Evolutionary conservation across 208 protist species (phyloP), one percentile per base, ranked within the genome.

Genomic region (Trypanosoma scelopori): DNA sequence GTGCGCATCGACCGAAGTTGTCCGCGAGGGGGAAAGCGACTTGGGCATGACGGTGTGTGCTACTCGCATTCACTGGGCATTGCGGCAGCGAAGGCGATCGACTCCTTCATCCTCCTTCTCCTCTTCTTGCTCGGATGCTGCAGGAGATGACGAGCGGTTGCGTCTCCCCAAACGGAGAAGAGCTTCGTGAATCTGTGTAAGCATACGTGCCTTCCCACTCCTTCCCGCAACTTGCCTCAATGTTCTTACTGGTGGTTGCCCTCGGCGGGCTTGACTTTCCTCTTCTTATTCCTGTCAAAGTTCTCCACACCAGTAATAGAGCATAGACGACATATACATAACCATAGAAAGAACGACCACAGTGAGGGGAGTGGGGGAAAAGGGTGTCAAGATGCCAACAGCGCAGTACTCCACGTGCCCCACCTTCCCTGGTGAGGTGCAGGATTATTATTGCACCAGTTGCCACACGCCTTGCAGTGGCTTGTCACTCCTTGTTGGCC

Each of bases 31-130:
- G 30, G 43, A 71, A 53, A 91, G 84, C 71, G 88, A 91, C 32
- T 74, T 91, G 22, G 63, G 76, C 49, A 94, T 94, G 88, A 42
- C 51, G 5, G 78, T 91, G 25, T 76, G 73, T 16, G 88, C 64
- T 51, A 90, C 88, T 22, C 72, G 70, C 20, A 89, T 93, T 60
- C 74, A 74, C 6, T 91, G 84, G 85, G 76, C 68, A 41, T 55
- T 18, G 37, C 55, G 28, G 22, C 15, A 32, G 6, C 20, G 30
- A 42, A 60, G 7, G 52, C 12, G 20, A 32, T 11, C 22, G 22
- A 12, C 43, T 37, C 30, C 37, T 3, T 49, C 41, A 13, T 37
- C 28, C 3, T 47, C 20, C 6, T 59, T 28, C 18, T n/a, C 35
- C n/a, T 59, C 37, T 1, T 11, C 7, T 22, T 7, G 5, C 6